Conservation (phyloP, 2,329 filamentous ascomycete species). For the Pseudocercospora vitis region DNA sequence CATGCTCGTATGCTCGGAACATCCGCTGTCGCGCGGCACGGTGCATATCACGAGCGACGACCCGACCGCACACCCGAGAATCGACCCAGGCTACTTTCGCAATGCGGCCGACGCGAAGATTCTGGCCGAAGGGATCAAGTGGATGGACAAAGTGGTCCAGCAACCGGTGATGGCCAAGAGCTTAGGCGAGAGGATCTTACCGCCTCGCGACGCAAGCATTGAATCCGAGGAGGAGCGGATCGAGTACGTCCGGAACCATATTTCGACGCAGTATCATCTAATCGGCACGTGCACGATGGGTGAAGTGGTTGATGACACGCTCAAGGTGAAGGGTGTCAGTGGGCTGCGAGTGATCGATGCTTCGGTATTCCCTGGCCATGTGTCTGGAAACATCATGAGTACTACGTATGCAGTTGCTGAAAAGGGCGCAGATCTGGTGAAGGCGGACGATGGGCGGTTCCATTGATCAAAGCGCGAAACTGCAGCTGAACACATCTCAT, state of each 20-base stretch:
- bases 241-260: conserved; percentile 33
- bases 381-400: conserved; percentile 36
- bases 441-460: conserved; percentile 28
- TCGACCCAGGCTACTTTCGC: conserved; percentile 38
- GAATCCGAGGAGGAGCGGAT: conserved; percentile 31
- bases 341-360: conserved; percentile 38
- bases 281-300: conserved; percentile 43
- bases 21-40: conserved; percentile 33
- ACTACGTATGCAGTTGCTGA: conserved; percentile 41
- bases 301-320: conserved; percentile 34
- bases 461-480: not conserved
- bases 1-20: conserved; percentile 33
- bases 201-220: conserved; percentile 31
- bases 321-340: conserved; percentile 36
- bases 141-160: conserved; percentile 48
- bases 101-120: conserved; percentile 36
- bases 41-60: conserved; percentile 35
- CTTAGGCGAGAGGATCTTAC: conserved; percentile 42
- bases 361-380: conserved; percentile 39
- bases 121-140: conserved; percentile 36
- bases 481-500: too few species aligned
- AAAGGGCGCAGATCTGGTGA: conserved; percentile 40
- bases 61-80: conserved; percentile 30
- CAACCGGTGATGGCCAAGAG: conserved; percentile 46
- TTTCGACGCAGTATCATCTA: conserved; percentile 43